These are phyloP conservation scores for Prunella vulgaris DNA, from an alignment of 257 asterid species.

Conservation along the genomic window DNA sequence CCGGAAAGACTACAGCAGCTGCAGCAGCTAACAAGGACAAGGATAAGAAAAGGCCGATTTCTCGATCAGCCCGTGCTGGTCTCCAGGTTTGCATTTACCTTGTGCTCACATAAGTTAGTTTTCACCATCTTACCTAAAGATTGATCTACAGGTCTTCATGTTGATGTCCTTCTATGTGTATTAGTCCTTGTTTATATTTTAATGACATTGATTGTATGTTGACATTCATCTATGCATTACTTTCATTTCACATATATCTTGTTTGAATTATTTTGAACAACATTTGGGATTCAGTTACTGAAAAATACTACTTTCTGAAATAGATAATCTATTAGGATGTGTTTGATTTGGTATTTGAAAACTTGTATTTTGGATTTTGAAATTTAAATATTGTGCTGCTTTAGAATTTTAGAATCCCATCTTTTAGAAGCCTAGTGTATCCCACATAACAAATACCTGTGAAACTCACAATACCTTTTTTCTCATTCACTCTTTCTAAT, in stretches of 20 bases:
- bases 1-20: constrained; percentile 68
- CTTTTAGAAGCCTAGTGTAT: too few species aligned
- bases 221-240: neutral
- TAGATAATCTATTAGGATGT: neutral
- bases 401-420: too few species aligned
- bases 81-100: constrained; percentile 47
- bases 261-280: neutral
- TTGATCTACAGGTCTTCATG: too few species aligned
- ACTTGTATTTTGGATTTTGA: too few species aligned
- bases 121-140: neutral
- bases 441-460: too few species aligned
- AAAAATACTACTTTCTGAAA: neutral
- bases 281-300: neutral
- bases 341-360: too few species aligned
- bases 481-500: too few species aligned
- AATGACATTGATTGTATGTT: neutral
- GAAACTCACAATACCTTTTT: too few species aligned
- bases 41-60: constrained; percentile 38
- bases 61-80: constrained; percentile 76
- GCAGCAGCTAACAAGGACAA: constrained; percentile 56
- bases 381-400: too few species aligned
- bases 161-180: too few species aligned
- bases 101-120: neutral
- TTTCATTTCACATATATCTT: neutral
- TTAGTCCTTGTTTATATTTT: neutral